Conservation (phyloP, 495 filamentous ascomycete genomes). For the Neurospora sp. region DNA sequence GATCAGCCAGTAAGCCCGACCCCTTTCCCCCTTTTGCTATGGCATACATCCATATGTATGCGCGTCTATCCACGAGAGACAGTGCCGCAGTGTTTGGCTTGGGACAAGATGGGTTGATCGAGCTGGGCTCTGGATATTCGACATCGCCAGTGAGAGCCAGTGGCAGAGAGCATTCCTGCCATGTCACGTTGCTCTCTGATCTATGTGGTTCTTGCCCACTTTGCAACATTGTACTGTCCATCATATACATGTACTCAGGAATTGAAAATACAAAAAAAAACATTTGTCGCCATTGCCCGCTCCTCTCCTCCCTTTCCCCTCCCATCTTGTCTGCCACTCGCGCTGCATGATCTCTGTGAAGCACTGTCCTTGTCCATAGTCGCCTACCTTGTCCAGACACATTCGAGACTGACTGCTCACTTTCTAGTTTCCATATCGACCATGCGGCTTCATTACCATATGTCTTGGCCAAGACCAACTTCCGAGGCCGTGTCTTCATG, state of each 20-base stretch:
- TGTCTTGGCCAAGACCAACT: constrained; percentile 94
- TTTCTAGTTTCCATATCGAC: constrained; percentile 83
- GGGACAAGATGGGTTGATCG: constrained; percentile 12
- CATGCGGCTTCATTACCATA: constrained; percentile 95
- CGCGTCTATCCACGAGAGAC: background rate
- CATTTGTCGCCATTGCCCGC: constrained; percentile 17
- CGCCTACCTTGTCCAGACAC: background rate
- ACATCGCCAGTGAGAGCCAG: background rate
- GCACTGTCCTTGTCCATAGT: constrained; percentile 1
- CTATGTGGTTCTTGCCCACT: background rate
- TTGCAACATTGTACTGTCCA: constrained; percentile 16
- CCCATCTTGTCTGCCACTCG: constrained; percentile 7
- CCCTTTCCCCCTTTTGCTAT: constrained; percentile 8
- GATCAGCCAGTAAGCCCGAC: constrained; percentile 82
- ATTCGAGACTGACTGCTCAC: constrained; percentile 16
- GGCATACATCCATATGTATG: background rate
- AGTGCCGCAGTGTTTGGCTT: constrained; percentile 9
- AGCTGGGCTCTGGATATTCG: constrained; percentile 9
- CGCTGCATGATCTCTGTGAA: constrained; percentile 4
- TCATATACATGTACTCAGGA: constrained; percentile 21
- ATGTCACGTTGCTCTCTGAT: background rate
- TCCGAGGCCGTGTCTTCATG: constrained; percentile 95
- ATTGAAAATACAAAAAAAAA: constrained; percentile 24
- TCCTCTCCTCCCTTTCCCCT: constrained; percentile 12
- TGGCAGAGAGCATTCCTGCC: background rate